phyloP scores from a whole-genome alignment of 192 early-diverging fungal species.

The Backusella macrospora region DNA sequence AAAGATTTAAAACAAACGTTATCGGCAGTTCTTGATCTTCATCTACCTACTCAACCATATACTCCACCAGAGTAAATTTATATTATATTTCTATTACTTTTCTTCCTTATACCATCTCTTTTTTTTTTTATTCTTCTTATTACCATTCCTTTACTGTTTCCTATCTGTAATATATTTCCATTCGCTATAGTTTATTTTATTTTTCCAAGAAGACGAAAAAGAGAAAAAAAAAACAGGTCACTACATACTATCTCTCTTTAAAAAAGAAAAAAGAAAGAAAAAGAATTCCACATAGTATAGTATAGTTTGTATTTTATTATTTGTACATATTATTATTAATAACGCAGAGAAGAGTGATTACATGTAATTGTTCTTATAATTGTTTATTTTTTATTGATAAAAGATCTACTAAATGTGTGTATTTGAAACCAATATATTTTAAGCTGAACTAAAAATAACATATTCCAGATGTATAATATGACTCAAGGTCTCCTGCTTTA shows the following conservation, averaged over 20 bases:
- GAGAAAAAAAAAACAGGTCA: background rate
- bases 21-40: constrained; percentile 16
- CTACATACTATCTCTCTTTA: background rate
- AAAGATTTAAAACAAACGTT: constrained; percentile 24
- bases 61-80: constrained; percentile 17
- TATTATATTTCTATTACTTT: background rate
- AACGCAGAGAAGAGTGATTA: background rate
- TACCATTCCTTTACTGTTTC: background rate
- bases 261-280: constrained; percentile 1
- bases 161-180: background rate
- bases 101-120: background rate
- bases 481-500: background rate
- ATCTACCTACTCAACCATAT: background rate
- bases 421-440: background rate
- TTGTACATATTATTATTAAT: constrained; percentile 18
- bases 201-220: background rate
- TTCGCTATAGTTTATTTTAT: background rate
- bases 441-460: background rate
- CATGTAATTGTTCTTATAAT: background rate
- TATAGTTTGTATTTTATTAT: constrained; percentile 8
- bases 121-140: background rate
- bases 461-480: background rate
- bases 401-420: background rate
- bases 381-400: background rate
- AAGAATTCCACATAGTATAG: background rate